Conservation (phyloP, 2,329 filamentous ascomycete genomes). For the Fusarium sp. region DNA sequence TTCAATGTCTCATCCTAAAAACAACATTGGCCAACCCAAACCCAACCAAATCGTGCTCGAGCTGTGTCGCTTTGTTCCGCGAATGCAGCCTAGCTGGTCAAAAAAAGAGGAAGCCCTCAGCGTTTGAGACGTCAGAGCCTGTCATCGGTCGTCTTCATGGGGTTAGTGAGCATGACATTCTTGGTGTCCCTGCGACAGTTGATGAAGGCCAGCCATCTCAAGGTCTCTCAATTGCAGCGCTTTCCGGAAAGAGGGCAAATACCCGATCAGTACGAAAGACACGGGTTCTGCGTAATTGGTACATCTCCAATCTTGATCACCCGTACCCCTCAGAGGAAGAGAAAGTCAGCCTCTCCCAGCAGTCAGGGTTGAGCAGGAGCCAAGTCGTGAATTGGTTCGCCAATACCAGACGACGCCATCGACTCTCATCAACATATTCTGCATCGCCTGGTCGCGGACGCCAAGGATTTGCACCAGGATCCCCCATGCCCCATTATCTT, state of each 20-base stretch:
- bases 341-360: slow-evolving; percentile 55
- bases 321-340: slow-evolving; percentile 64
- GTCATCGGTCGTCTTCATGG: slow-evolving; percentile 65
- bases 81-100: slow-evolving; percentile 63
- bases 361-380: slow-evolving; percentile 61
- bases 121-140: slow-evolving; percentile 62
- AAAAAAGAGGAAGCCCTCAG: slow-evolving; percentile 59
- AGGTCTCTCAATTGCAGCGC: slow-evolving; percentile 20
- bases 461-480: slow-evolving; percentile 55
- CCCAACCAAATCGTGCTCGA: slow-evolving; percentile 62
- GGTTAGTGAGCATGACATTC: slow-evolving; percentile 56
- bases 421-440: slow-evolving; percentile 49
- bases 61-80: slow-evolving; percentile 64
- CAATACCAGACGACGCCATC: slow-evolving; percentile 63
- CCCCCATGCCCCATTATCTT: slow-evolving; percentile 58
- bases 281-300: slow-evolving; percentile 61
- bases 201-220: slow-evolving; percentile 22
- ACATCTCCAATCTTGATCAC: slow-evolving; percentile 58
- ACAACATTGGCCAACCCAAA: slow-evolving; percentile 63
- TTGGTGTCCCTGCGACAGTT: slow-evolving; percentile 20
- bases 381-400: slow-evolving; percentile 65
- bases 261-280: slow-evolving; percentile 61
- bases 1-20: slow-evolving; percentile 64
- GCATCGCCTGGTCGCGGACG: slow-evolving; percentile 46
- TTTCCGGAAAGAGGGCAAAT: slow-evolving; percentile 52